A percentile compares a stretch with the other conserved stretches of the same genome.
phyloP scores from a whole-genome alignment of 768 basidiomycete species.

The Pleurotus platypus region DNA sequence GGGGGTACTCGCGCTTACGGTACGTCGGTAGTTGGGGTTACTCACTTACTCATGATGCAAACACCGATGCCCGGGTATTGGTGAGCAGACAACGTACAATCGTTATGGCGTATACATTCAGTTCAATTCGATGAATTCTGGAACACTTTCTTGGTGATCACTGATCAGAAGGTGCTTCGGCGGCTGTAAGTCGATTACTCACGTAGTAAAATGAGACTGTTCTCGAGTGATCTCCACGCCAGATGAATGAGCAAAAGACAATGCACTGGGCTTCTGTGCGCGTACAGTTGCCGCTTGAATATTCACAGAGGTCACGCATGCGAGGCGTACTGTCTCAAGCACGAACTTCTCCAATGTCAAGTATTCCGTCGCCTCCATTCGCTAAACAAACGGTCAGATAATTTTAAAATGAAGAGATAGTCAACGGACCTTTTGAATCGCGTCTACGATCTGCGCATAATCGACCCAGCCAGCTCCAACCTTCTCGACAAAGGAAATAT shows the following conservation, averaged over 20 bases:
- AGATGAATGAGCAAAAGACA: conserved; percentile 64
- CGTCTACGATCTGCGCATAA: conserved; percentile 32
- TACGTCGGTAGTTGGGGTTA: no score
- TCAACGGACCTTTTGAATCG: conserved; percentile 28
- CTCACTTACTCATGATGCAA: no score
- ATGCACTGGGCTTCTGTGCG: conserved; percentile 67
- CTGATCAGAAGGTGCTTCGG: no score
- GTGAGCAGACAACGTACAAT: no score
- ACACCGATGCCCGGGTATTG: no score
- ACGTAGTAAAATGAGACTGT: conserved; percentile 18
- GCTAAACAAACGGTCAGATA: conserved; percentile 7
- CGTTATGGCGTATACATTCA: no score
- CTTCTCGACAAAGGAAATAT: conserved; percentile 41
- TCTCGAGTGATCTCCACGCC: conserved; percentile 57
- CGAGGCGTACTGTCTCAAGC: conserved; percentile 37
- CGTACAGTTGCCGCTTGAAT: conserved; percentile 44
- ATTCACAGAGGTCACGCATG: conserved; percentile 26
- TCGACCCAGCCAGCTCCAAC: conserved; percentile 23
- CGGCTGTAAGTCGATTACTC: neutral
- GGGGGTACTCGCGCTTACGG: no score
- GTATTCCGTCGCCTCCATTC: conserved; percentile 50
- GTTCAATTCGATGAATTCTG: no score
- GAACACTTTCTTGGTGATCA: no score
- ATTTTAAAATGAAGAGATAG: neutral
- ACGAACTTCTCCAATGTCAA: conserved; percentile 63